Evolutionary conservation across 495 filamentous ascomycete species (phyloP).

Genomic region (Schizothecium vesticola): DNA sequence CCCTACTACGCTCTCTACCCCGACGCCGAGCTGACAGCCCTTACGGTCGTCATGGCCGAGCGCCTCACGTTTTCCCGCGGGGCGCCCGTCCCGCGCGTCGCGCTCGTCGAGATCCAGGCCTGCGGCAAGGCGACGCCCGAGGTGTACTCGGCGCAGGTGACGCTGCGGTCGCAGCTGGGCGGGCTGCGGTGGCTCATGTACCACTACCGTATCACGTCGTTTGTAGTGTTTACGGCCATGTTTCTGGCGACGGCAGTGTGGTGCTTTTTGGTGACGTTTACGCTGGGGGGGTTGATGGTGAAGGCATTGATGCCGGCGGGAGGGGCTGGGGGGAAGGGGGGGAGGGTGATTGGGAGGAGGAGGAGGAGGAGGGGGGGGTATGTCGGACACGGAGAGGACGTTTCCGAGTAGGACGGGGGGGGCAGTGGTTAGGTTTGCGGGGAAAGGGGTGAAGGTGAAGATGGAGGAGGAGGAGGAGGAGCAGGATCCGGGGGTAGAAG

Average conservation of each 20-base stretch:
- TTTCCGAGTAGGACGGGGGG: conserved; percentile 54
- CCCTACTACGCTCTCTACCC: conserved; percentile 39
- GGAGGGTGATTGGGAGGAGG: conserved; percentile 20
- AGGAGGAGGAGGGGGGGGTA: conserved; percentile 19
- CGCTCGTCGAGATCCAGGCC: conserved; percentile 63
- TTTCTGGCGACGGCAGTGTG: conserved; percentile 74
- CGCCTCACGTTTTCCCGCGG: conserved; percentile 56
- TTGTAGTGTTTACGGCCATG: conserved; percentile 55
- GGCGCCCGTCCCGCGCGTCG: conserved; percentile 50
- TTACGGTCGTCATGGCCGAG: conserved; percentile 71
- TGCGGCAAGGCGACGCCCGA: conserved; percentile 53
- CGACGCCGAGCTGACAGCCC: conserved; percentile 42
- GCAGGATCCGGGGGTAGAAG: conserved; percentile 20
- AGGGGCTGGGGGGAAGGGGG: not conserved
- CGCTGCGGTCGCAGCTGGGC: conserved; percentile 63
- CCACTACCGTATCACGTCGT: conserved; percentile 62
- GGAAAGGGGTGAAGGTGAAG: conserved; percentile 21
- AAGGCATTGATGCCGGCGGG: not conserved
- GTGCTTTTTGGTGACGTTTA: conserved; percentile 46
- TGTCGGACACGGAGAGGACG: conserved; percentile 37
- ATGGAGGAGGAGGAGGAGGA: conserved; percentile 22
- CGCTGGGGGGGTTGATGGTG: not conserved
- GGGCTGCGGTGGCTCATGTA: conserved; percentile 87
- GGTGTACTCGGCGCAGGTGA: conserved; percentile 64
- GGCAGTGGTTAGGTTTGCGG: conserved; percentile 40